Evolutionary conservation across 2,329 filamentous ascomycete genomes (phyloP).

Genomic region (Blumeria graminis): DNA sequence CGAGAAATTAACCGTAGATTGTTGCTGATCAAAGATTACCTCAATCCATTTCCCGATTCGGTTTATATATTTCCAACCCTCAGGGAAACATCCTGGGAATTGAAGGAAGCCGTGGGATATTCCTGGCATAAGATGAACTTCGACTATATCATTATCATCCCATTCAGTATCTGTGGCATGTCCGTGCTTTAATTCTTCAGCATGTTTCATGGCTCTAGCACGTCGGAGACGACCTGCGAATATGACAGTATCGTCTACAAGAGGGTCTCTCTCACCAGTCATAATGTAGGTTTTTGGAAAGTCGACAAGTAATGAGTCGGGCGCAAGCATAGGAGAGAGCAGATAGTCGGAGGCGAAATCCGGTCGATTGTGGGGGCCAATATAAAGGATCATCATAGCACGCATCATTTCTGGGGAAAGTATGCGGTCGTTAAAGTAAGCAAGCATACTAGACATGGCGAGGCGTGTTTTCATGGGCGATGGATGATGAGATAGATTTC

Average conservation of each 20-base stretch:
- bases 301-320: constrained; percentile 55
- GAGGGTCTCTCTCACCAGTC: constrained; percentile 79
- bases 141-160: constrained; percentile 49
- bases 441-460: constrained; percentile 90
- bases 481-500: constrained; percentile 23
- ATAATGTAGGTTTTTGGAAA: constrained; percentile 91
- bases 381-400: constrained; percentile 94
- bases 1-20: constrained; percentile 13
- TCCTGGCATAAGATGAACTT: constrained; percentile 67
- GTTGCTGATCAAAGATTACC: constrained; percentile 38
- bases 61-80: constrained; percentile 71
- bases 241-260: constrained; percentile 92
- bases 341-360: constrained; percentile 84
- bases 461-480: constrained; percentile 56
- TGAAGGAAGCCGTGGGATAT: constrained; percentile 88
- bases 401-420: constrained; percentile 96
- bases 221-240: constrained; percentile 76
- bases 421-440: constrained; percentile 90
- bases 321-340: constrained; percentile 71
- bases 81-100: constrained; percentile 69
- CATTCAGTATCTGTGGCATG: constrained; percentile 31
- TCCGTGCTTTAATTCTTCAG: constrained; percentile 28
- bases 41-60: constrained; percentile 62
- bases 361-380: constrained; percentile 77
- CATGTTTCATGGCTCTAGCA: constrained; percentile 37